Evolutionary conservation across 306 rosid genomes (phyloP).

Genomic region (Alnus glutinosa): DNA sequence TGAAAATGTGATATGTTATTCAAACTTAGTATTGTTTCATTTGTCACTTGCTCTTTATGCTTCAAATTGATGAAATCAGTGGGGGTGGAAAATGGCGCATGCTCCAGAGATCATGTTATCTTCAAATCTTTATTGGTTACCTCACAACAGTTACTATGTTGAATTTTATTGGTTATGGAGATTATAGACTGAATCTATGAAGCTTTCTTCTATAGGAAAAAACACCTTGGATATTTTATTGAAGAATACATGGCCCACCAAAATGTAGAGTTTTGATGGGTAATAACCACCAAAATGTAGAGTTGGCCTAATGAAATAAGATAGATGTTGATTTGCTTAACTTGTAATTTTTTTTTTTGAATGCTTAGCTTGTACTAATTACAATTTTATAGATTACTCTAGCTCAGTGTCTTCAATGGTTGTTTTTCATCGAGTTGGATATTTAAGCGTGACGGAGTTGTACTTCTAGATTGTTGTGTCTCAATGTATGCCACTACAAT

Average conservation of each 20-base stretch:
- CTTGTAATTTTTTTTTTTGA: neutral
- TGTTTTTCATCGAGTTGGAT: neutral
- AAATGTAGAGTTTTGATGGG: neutral
- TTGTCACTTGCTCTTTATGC: neutral
- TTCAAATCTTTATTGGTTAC: neutral
- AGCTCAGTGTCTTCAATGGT: neutral
- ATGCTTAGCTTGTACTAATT: neutral
- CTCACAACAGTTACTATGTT: neutral
- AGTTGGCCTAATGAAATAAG: neutral
- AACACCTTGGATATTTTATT: neutral
- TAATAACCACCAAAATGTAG: neutral
- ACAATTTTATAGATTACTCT: neutral
- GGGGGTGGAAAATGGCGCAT: neutral
- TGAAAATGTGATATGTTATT: neutral
- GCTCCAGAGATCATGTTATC: neutral
- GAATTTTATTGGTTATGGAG: neutral
- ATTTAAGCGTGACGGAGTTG: neutral
- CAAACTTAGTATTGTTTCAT: neutral
- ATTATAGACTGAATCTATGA: no score
- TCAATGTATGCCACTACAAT: neutral
- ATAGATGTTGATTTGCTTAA: neutral
- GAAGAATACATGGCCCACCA: neutral
- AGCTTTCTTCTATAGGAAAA: no score
- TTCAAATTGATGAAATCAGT: neutral
- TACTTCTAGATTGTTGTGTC: neutral